phyloP scores from a whole-genome alignment of 2,329 filamentous ascomycete species.

The Drechslera avenae region DNA sequence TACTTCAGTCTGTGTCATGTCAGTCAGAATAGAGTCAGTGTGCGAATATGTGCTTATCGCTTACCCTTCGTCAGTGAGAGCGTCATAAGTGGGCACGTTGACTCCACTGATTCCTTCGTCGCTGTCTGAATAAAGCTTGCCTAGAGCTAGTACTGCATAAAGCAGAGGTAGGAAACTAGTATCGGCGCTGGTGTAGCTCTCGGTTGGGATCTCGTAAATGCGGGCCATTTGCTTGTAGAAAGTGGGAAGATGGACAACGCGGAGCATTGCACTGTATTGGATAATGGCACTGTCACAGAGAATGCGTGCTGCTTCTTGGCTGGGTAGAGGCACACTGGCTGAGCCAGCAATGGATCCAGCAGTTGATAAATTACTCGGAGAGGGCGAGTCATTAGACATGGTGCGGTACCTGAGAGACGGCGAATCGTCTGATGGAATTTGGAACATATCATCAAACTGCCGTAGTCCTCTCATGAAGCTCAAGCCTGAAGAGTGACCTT shows the following conservation, averaged over 20 bases:
- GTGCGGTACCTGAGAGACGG: constrained; percentile 62
- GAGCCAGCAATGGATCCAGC: constrained; percentile 49
- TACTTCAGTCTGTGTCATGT: constrained; percentile 52
- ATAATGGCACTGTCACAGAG: constrained; percentile 66
- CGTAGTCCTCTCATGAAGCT: constrained; percentile 89
- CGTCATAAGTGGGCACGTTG: constrained; percentile 52
- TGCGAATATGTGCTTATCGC: constrained; percentile 7
- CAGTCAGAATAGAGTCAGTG: constrained; percentile 8
- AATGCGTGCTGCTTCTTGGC: constrained; percentile 60
- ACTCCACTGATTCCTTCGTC: constrained; percentile 44
- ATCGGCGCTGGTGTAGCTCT: constrained; percentile 53
- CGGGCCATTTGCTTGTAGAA: constrained; percentile 79
- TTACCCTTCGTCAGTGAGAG: constrained; percentile 55
- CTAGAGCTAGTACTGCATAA: constrained; percentile 56
- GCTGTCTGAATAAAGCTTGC: constrained; percentile 53
- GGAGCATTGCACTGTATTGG: constrained; percentile 66
- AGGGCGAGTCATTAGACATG: constrained; percentile 68
- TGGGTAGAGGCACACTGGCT: constrained; percentile 67
- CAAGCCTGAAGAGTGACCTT: constrained; percentile 88
- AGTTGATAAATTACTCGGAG: constrained; percentile 71
- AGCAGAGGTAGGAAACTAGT: constrained; percentile 55
- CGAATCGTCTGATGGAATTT: constrained; percentile 62
- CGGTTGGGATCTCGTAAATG: constrained; percentile 70
- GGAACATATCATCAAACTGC: constrained; percentile 79
- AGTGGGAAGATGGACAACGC: constrained; percentile 79